These are phyloP conservation scores for Parasitella parasitica DNA, from an alignment of 371 early-diverging fungal species.

Conservation along the genomic window DNA sequence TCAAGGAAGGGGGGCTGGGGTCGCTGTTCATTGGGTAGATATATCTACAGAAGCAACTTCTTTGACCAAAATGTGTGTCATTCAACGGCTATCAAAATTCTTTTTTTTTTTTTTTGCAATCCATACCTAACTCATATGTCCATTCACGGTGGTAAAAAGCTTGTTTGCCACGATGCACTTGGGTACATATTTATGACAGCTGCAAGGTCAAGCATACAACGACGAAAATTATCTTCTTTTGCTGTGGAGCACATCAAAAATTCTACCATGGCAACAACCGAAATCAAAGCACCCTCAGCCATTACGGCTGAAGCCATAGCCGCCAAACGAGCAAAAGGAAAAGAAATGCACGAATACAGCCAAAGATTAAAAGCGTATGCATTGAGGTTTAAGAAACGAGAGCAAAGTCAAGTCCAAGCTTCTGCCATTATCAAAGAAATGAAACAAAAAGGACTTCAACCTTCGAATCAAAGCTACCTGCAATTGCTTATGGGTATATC, in stretches of 20 bases:
- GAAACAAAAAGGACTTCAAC: constrained; percentile 2
- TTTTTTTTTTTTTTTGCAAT: background rate
- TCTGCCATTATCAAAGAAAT: constrained; percentile 5
- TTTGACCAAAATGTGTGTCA: background rate
- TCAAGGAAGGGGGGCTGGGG: background rate
- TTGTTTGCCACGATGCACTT: constrained; percentile 7
- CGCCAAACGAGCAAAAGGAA: background rate
- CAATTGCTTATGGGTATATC: constrained; percentile 9
- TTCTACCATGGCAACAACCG: background rate
- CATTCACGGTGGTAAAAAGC: constrained; percentile 3
- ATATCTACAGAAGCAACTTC: too few relatives aligned
- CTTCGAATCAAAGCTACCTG: constrained; percentile 14
- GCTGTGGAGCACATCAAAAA: background rate
- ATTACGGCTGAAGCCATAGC: background rate
- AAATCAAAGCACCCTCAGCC: background rate
- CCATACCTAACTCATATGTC: background rate
- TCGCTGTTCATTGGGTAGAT: background rate
- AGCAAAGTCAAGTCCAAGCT: background rate
- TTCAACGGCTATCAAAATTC: background rate
- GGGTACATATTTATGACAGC: background rate
- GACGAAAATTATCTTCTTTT: background rate
- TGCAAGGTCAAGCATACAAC: background rate
- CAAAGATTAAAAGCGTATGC: constrained; percentile 5
- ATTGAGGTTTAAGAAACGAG: background rate
- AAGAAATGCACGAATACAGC: constrained; percentile 7